Conservation (phyloP, 305 asterid genomes). For the Fraxinus xanthoxyloides region DNA sequence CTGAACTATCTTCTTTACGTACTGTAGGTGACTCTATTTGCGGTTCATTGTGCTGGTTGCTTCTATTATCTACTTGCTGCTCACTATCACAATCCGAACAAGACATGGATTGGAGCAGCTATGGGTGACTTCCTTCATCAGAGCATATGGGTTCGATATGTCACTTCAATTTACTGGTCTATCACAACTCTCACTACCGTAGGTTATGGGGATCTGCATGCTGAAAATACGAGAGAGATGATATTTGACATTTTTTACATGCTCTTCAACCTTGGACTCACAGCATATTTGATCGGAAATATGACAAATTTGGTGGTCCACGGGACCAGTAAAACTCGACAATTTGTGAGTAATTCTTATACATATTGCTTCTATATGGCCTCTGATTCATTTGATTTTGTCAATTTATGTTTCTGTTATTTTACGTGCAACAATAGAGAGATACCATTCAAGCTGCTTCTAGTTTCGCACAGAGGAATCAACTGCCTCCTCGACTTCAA, state of each 20-base stretch:
- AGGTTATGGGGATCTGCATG: conserved; percentile 87
- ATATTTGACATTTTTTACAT: conserved; percentile 66
- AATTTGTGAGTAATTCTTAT: conserved; percentile 59
- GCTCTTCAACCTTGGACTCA: conserved; percentile 79
- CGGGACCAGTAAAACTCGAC: conserved; percentile 73
- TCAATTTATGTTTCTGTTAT: not conserved
- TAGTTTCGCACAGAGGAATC: conserved; percentile 77
- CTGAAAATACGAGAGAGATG: conserved; percentile 72
- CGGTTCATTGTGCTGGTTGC: conserved; percentile 91
- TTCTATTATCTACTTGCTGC: conserved; percentile 78
- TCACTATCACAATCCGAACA: conserved; percentile 50
- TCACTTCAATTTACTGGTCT: conserved; percentile 82
- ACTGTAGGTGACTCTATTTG: conserved; percentile 76
- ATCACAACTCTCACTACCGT: conserved; percentile 79
- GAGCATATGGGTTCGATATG: conserved; percentile 66
- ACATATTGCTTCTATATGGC: conserved; percentile 11
- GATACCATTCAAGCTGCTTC: conserved; percentile 90
- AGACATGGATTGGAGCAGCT: conserved; percentile 81
- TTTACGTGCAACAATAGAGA: conserved; percentile 40
- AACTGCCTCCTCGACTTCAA: conserved; percentile 66
- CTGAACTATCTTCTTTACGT: conserved; percentile 1
- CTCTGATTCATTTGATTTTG: conserved; percentile 1
- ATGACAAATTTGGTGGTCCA: conserved; percentile 92
- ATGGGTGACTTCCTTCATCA: conserved; percentile 41
- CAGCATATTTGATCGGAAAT: conserved; percentile 83